Evolutionary conservation across 2,329 filamentous ascomycete species (phyloP).

Genomic region (Madurella fahalii): DNA sequence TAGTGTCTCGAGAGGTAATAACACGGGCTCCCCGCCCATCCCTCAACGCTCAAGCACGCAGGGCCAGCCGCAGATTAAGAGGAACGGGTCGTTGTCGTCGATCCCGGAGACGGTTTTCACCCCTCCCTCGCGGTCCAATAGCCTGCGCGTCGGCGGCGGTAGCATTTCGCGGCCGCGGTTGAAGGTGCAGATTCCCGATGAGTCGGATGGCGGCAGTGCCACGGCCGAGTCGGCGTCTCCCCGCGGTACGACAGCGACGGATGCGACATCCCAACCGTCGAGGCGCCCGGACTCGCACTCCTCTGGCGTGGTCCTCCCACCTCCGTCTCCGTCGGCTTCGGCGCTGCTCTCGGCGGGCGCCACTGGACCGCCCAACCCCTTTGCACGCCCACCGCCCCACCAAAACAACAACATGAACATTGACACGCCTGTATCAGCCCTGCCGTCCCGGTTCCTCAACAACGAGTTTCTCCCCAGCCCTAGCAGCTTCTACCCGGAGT

Average conservation of each 20-base stretch:
- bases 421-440: slow-evolving; percentile 86
- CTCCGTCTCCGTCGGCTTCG: slow-evolving; percentile 85
- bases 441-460: slow-evolving; percentile 86
- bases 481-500: slow-evolving; percentile 87
- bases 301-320: slow-evolving; percentile 76
- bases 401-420: slow-evolving; percentile 55
- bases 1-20: slow-evolving; percentile 47
- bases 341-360: slow-evolving; percentile 86
- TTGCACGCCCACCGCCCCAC: slow-evolving; percentile 80
- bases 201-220: slow-evolving; percentile 67
- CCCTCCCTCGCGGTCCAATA: slow-evolving; percentile 75
- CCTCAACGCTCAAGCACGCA: slow-evolving; percentile 47
- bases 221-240: slow-evolving; percentile 67
- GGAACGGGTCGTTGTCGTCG: slow-evolving; percentile 54
- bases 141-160: slow-evolving; percentile 59
- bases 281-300: slow-evolving; percentile 54
- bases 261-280: slow-evolving; percentile 53
- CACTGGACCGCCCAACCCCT: slow-evolving; percentile 89
- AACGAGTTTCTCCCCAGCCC: slow-evolving; percentile 86
- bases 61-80: slow-evolving; percentile 43
- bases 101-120: slow-evolving; percentile 62
- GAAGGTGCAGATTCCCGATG: slow-evolving; percentile 92
- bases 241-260: slow-evolving; percentile 51
- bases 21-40: slow-evolving; percentile 52
- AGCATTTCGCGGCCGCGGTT: slow-evolving; percentile 70